Conservation (phyloP, 495 filamentous ascomycete genomes). For the Penicillium chermesinum region DNA sequence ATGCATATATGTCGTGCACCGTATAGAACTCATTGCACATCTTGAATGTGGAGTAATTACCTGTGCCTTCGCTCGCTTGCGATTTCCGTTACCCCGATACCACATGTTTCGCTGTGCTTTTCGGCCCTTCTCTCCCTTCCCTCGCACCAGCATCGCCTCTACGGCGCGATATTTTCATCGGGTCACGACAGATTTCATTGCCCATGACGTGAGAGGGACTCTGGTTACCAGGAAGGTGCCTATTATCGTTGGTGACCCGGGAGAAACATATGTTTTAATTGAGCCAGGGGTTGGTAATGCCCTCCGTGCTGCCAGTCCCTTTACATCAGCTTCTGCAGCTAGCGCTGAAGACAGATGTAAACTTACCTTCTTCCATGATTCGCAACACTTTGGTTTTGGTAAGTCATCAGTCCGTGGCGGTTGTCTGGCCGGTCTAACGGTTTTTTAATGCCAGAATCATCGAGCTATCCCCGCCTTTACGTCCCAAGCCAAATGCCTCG, state of each 20-base stretch:
- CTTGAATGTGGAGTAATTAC: too few species aligned
- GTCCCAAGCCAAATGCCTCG: slow-evolving; percentile 21
- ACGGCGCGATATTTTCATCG: slow-evolving; percentile 22
- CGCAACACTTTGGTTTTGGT: slow-evolving; percentile 29
- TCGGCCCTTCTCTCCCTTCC: slow-evolving; percentile 10
- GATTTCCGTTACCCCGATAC: too few species aligned
- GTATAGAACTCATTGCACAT: too few species aligned
- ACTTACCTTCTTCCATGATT: slow-evolving; percentile 32
- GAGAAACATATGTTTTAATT: slow-evolving; percentile 29
- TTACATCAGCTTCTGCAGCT: slow-evolving; percentile 14
- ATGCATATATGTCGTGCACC: too few species aligned
- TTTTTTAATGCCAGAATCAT: slow-evolving; percentile 18
- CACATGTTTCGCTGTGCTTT: slow-evolving; percentile 19
- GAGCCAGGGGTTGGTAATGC: slow-evolving; percentile 23
- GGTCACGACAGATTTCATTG: slow-evolving; percentile 26
- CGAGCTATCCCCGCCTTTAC: slow-evolving; percentile 30
- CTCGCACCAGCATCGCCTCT: slow-evolving; percentile 7
- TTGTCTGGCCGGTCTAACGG: slow-evolving; percentile 4
- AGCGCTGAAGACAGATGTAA: slow-evolving; percentile 24
- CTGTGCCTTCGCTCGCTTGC: too few species aligned
- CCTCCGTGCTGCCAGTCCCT: slow-evolving; percentile 25
- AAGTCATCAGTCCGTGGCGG: slow-evolving; percentile 5
- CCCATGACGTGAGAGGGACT: slow-evolving; percentile 22
- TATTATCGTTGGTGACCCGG: slow-evolving; percentile 25
- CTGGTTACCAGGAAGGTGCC: slow-evolving; percentile 22